Evolutionary conservation across 75 land plant genomes (phyloP).

Genomic region (Adiantum capillusveneris): DNA sequence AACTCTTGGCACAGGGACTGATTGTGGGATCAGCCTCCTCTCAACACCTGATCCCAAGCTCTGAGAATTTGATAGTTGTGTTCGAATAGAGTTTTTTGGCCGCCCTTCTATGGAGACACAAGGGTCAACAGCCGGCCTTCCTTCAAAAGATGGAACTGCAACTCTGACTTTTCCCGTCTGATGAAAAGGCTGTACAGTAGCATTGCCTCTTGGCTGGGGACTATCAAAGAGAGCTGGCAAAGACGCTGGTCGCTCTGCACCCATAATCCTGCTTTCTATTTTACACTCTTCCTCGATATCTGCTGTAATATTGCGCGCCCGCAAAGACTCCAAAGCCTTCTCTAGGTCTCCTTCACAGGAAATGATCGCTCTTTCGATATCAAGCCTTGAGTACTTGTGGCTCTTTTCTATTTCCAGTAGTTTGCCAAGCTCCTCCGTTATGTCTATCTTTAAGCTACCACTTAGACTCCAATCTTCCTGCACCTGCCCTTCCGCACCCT

Average conservation of each 20-base stretch:
- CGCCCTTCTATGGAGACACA: neutral
- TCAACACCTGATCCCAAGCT: neutral
- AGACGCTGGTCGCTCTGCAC: neutral
- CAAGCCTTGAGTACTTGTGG: constrained; percentile 54
- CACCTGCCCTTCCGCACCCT: constrained; percentile 41
- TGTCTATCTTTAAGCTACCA: constrained; percentile 63
- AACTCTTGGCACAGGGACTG: constrained; percentile 2
- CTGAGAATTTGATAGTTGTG: neutral
- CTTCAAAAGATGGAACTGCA: neutral
- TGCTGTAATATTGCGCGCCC: constrained; percentile 7
- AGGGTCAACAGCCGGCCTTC: no score
- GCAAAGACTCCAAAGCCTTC: constrained; percentile 51
- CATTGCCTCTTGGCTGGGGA: neutral
- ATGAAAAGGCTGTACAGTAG: neutral
- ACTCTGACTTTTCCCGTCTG: neutral
- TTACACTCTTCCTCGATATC: neutral
- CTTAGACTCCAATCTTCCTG: constrained; percentile 18
- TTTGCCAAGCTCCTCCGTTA: constrained; percentile 64
- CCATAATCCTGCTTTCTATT: no score
- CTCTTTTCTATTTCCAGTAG: constrained; percentile 51
- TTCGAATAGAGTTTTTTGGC: neutral
- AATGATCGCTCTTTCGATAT: constrained; percentile 74
- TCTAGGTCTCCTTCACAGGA: constrained; percentile 73
- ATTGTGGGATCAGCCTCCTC: neutral
- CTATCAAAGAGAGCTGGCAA: neutral